phyloP scores from a whole-genome alignment of 257 asterid genomes.

The Penstemon eatonii region DNA sequence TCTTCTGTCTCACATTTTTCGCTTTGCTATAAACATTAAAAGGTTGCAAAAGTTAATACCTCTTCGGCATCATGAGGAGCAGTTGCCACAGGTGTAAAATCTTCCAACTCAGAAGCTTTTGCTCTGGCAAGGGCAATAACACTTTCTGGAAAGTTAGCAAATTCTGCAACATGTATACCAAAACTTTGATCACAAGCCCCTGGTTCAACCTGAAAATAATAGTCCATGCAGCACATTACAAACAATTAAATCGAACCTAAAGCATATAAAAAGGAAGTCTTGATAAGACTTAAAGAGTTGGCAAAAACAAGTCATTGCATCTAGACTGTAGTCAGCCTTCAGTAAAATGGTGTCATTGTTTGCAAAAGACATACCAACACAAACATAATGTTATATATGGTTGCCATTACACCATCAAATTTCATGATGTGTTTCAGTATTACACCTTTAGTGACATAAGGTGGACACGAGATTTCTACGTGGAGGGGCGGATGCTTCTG shows the following conservation, averaged over 20 bases:
- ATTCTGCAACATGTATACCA: constrained; percentile 97
- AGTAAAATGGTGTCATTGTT: neutral
- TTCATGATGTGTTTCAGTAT: neutral
- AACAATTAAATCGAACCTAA: constrained; percentile 19
- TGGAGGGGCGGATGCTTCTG: neutral
- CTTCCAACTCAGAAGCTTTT: constrained; percentile 96
- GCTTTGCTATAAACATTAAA: constrained; percentile 11
- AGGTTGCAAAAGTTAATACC: constrained; percentile 40
- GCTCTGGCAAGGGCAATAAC: constrained; percentile 89
- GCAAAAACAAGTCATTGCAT: constrained; percentile 9
- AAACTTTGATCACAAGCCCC: constrained; percentile 99
- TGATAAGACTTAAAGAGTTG: constrained; percentile 10
- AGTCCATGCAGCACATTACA: constrained; percentile 10
- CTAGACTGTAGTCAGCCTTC: constrained; percentile 13
- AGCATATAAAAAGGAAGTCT: neutral
- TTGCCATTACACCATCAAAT: neutral
- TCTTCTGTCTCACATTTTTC: neutral
- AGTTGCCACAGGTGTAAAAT: constrained; percentile 62
- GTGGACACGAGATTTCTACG: neutral
- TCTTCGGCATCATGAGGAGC: constrained; percentile 45
- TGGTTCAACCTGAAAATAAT: constrained; percentile 71
- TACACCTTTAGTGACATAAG: constrained; percentile 4
- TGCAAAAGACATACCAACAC: neutral
- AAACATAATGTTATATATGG: neutral
- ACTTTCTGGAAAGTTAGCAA: constrained; percentile 92